Evolutionary conservation across 2,329 filamentous ascomycete species (phyloP).

Genomic region (Cladosporium sp.): DNA sequence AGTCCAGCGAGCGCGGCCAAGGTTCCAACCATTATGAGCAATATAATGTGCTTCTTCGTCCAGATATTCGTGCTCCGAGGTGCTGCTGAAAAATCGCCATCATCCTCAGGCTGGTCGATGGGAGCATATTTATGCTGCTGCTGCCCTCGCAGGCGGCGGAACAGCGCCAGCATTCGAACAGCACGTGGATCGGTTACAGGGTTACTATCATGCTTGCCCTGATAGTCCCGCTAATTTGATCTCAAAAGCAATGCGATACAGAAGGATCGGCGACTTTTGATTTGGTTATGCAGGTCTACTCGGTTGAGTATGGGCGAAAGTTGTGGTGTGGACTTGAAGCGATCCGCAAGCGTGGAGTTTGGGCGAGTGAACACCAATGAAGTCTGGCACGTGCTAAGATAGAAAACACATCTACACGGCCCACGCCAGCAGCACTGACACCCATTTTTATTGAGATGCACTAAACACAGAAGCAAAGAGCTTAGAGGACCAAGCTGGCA

Average conservation of each 20-base stretch:
- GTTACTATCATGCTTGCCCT: neutral
- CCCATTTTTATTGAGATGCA: neutral
- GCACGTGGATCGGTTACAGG: neutral
- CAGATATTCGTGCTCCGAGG: slow-evolving; percentile 11
- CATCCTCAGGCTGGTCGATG: neutral
- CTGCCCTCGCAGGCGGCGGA: slow-evolving; percentile 12
- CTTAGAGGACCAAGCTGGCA: neutral
- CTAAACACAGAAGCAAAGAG: neutral
- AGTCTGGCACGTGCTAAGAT: neutral
- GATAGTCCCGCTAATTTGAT: neutral
- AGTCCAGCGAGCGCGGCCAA: neutral
- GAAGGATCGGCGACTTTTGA: neutral
- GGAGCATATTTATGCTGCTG: slow-evolving; percentile 10
- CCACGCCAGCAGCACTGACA: neutral
- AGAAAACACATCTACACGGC: neutral
- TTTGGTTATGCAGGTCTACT: neutral
- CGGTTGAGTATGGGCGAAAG: neutral
- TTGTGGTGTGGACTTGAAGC: neutral
- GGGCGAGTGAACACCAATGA: neutral
- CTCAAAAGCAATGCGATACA: too few relatives aligned
- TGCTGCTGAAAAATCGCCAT: neutral
- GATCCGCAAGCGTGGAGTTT: neutral
- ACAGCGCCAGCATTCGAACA: slow-evolving; percentile 2
- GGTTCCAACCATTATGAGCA: slow-evolving; percentile 7
- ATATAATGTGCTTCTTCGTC: slow-evolving; percentile 7